Conservation (phyloP, 1,139 yeast species). For the Pichia sp. region DNA sequence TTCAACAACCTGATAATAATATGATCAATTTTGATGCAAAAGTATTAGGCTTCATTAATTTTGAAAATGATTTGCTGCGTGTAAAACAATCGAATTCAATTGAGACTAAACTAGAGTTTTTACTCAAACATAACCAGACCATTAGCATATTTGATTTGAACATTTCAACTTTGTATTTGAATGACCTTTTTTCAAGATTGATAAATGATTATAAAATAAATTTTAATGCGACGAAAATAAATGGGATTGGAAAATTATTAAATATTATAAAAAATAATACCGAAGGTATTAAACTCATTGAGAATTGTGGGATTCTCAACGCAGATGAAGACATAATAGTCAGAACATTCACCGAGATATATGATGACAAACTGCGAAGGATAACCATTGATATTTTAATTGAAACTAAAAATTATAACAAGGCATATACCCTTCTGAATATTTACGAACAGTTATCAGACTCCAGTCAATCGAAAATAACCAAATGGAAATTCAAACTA, state of each 20-base stretch:
- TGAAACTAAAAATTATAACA: constrained; percentile 1
- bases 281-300: constrained; percentile 7
- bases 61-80: no score
- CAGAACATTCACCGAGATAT: not conserved
- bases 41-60: no score
- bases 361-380: constrained; percentile 6
- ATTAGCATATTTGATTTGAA: constrained; percentile 8
- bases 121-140: not conserved
- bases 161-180: constrained; percentile 1
- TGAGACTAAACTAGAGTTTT: constrained; percentile 2
- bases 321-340: not conserved
- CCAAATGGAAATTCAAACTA: constrained; percentile 7
- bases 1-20: no score
- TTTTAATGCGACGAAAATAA: constrained; percentile 1
- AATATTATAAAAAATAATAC: constrained; percentile 2
- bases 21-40: not conserved
- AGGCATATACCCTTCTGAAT: constrained; percentile 4
- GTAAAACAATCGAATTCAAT: not conserved
- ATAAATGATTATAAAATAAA: constrained; percentile 1
- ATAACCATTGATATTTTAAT: constrained; percentile 10
- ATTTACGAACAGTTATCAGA: not conserved
- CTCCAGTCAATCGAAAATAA: not conserved
- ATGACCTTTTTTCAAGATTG: not conserved
- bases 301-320: constrained; percentile 11
- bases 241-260: constrained; percentile 9